Conservation (phyloP, 257 asterid species). For the Hygrophila difformis region DNA sequence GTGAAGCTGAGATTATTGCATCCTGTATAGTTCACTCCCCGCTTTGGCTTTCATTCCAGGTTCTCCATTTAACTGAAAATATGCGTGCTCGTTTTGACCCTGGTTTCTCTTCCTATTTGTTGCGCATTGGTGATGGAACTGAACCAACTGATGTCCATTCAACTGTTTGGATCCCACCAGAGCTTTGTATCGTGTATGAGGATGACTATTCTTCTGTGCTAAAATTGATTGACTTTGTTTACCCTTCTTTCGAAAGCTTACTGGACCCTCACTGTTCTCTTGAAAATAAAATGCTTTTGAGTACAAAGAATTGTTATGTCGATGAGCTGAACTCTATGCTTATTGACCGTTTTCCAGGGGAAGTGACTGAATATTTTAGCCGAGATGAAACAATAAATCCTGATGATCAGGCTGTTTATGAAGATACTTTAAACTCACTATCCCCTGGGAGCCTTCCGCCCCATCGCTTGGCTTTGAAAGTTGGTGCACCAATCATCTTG, state of each 20-base stretch:
- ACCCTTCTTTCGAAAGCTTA: too few relatives aligned
- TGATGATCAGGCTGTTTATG: not conserved
- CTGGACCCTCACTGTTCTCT: not conserved
- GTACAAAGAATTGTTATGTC: not conserved
- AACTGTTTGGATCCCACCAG: too few relatives aligned
- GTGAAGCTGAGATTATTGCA: not conserved
- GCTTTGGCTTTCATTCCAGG: not conserved
- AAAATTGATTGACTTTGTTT: too few relatives aligned
- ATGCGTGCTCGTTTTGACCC: not conserved
- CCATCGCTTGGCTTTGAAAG: not conserved
- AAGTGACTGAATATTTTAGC: not conserved
- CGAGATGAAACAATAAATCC: not conserved
- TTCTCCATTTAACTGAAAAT: not conserved
- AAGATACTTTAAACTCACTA: not conserved
- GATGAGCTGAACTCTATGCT: not conserved
- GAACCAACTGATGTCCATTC: too few relatives aligned
- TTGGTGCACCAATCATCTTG: not conserved
- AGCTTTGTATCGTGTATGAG: too few relatives aligned
- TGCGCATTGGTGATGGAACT: too few relatives aligned
- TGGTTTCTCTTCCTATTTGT: too few relatives aligned
- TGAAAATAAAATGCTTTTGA: not conserved
- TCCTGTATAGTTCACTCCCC: not conserved
- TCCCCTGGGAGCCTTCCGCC: not conserved
- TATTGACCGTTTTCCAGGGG: not conserved
- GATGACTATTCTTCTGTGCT: not conserved